A percentile compares a stretch with the other conserved stretches of the same genome.
Conservation (phyloP, 768 basidiomycete genomes). For the Tylopilus subfusipes region DNA sequence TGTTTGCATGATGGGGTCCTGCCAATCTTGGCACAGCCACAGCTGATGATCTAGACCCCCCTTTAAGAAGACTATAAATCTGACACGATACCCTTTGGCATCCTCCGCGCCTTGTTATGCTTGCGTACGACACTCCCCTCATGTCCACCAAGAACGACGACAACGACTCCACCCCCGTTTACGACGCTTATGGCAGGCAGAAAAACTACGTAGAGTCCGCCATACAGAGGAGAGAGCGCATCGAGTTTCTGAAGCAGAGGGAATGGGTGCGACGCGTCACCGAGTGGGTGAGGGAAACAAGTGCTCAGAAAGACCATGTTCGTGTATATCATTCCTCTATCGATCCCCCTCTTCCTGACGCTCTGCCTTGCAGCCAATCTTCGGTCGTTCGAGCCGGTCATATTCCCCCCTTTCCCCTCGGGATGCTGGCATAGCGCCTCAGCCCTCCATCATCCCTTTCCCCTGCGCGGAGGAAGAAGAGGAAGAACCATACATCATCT, state of each 20-base stretch:
- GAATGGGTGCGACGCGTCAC: slow-evolving; percentile 42
- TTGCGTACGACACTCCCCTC: slow-evolving; percentile 14
- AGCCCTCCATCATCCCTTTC: slow-evolving; percentile 23
- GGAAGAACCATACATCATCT: slow-evolving; percentile 33
- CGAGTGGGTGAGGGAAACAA: slow-evolving; percentile 36
- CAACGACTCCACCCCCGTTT: slow-evolving; percentile 26
- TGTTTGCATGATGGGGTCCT: too few relatives aligned
- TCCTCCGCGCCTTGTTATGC: slow-evolving; percentile 13
- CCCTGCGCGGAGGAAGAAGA: slow-evolving; percentile 29
- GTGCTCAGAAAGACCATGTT: slow-evolving; percentile 26
- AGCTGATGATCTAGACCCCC: slow-evolving; percentile 22
- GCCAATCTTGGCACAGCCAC: slow-evolving; percentile 28
- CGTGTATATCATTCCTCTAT: neutral
- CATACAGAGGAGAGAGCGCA: slow-evolving; percentile 47
- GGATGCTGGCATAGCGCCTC: slow-evolving; percentile 1
- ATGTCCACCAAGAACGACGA: slow-evolving; percentile 17
- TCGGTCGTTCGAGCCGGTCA: slow-evolving; percentile 16
- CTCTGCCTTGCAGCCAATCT: slow-evolving; percentile 11
- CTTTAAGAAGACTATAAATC: slow-evolving; percentile 15
- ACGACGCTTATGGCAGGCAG: slow-evolving; percentile 45
- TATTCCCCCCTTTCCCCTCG: slow-evolving; percentile 7
- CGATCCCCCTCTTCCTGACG: neutral
- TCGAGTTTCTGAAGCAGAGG: slow-evolving; percentile 48
- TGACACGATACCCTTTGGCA: slow-evolving; percentile 12
- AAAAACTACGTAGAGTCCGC: slow-evolving; percentile 42